Conservation (phyloP, 2,329 filamentous ascomycete genomes). For the Trichoderma endophyticum region DNA sequence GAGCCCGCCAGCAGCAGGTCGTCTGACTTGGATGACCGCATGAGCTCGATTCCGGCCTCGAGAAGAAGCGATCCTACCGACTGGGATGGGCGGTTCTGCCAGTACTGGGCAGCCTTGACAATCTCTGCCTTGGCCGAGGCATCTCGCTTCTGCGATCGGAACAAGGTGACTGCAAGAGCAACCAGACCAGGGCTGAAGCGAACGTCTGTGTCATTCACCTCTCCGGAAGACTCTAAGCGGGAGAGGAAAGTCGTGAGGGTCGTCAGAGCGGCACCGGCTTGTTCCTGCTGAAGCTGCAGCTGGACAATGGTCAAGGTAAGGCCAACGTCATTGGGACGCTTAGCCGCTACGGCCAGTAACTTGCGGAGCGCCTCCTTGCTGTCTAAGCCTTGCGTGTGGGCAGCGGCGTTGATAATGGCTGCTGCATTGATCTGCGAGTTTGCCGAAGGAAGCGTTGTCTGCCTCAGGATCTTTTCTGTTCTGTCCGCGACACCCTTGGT, state of each 20-base stretch:
- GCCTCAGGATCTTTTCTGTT: conserved; percentile 41
- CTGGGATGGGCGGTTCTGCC: conserved; percentile 58
- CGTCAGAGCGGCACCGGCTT: conserved; percentile 69
- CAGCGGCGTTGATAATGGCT: conserved; percentile 64
- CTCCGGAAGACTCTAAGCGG: conserved; percentile 61
- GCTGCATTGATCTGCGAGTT: conserved; percentile 38
- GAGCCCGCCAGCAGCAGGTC: conserved; percentile 69
- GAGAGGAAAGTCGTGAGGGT: conserved; percentile 73
- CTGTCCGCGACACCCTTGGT: conserved; percentile 56
- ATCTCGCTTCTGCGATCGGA: conserved; percentile 71
- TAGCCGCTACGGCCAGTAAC: conserved; percentile 67
- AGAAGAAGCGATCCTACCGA: conserved; percentile 64
- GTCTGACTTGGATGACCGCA: conserved; percentile 67
- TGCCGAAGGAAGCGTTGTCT: conserved; percentile 29
- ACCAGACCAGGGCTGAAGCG: conserved; percentile 84
- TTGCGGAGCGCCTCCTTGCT: conserved; percentile 67
- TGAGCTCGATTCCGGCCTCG: conserved; percentile 77
- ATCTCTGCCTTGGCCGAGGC: conserved; percentile 69
- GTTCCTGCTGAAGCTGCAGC: conserved; percentile 70
- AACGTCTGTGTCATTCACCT: conserved; percentile 59
- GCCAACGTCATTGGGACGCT: conserved; percentile 75
- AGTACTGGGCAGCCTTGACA: conserved; percentile 75
- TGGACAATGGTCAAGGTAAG: conserved; percentile 77
- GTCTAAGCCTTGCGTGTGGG: conserved; percentile 60
- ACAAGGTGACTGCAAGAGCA: conserved; percentile 74